Evolutionary conservation across 805 yeast genomes (phyloP).

Genomic region (Torulaspora maleeae): DNA sequence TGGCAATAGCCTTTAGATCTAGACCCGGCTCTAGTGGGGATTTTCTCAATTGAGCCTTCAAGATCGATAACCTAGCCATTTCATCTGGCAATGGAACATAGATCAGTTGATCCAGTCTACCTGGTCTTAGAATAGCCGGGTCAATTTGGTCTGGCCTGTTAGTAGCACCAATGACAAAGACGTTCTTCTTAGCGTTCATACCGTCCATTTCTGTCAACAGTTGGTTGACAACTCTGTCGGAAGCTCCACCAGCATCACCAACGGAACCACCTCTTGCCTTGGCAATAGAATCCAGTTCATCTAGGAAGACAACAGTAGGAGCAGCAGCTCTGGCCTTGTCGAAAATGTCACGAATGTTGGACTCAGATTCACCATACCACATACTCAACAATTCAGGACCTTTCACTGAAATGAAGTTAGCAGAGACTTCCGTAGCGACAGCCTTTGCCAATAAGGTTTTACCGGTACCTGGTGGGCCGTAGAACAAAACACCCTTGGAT

Average conservation of each 20-base stretch:
- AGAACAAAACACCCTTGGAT: conserved; percentile 95
- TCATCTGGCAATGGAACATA: conserved; percentile 99
- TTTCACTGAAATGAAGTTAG: conserved; percentile 85
- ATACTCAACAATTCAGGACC: conserved; percentile 95
- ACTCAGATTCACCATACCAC: conserved; percentile 99
- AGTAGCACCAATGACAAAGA: conserved; percentile 98
- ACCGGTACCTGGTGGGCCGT: conserved; percentile 99
- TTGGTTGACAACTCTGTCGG: conserved; percentile 94
- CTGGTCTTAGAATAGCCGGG: conserved; percentile 97
- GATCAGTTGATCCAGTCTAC: conserved; percentile 96
- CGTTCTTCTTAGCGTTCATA: conserved; percentile 99
- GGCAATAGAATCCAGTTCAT: conserved; percentile 96
- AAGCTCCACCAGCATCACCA: conserved; percentile 96
- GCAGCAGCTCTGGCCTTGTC: conserved; percentile 99
- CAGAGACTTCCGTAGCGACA: conserved; percentile 98
- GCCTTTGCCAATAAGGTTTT: conserved; percentile 97
- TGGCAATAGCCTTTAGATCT: conserved; percentile 82
- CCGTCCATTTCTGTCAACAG: conserved; percentile 98
- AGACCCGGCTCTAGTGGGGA: conserved; percentile 98
- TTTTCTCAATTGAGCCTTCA: conserved; percentile 94
- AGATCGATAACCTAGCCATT: conserved; percentile 84
- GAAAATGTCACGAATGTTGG: conserved; percentile 94
- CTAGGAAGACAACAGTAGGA: conserved; percentile 97
- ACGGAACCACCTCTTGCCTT: conserved; percentile 89
- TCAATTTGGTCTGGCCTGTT: conserved; percentile 99